Evolutionary conservation across 129 eudicot genomes (phyloP), one percentile per base, ranked within the genome.

Genomic region (carrot (Daucus carota)): DNA sequence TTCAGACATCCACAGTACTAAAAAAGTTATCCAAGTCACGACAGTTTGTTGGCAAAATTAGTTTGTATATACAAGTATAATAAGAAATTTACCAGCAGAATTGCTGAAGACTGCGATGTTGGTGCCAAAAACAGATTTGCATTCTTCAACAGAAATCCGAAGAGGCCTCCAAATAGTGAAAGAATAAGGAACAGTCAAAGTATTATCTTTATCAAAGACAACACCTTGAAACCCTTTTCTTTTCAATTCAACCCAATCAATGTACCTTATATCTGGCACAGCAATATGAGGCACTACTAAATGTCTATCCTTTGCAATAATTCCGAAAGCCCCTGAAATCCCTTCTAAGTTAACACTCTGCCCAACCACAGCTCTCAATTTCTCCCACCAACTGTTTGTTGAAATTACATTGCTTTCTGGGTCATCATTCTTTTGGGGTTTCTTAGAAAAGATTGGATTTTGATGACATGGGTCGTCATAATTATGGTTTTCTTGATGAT

Each of bases 171-270:
- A 91, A 45, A 94, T 77, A 17, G 87, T 75, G 83, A 91, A 86
- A 71, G 92, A 87, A 82, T 94, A 94, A 77, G 98, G 98, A 47
- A 71, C 90, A 29, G 98, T 94, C 54, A 94, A 85, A 17, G 98
- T 94, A 71, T 94, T 94, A 74, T 94, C 98, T 66, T 94, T 94
- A 60, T 94, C 97, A 82, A 94, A 94, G 0, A 94, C 92, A 69
- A 94, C 96, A 42, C 97, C 97, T 83, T 86, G 78, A 83, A 89
- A 94, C 67, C 97, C 98, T 26, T 83, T 79, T 31, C 84, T 80
- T 15, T 81, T 90, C 80, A 94, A 77, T 66, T 87, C 92, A 70
- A 77, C 88, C 98, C 98, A 93, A 88, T 93, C 90, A 73, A 89
- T 87, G 70, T 82, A 81, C 85, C 98, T 81, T 28, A 94, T 83